Conservation (phyloP, 106 monocot genomes). For the Acorus calamus region DNA sequence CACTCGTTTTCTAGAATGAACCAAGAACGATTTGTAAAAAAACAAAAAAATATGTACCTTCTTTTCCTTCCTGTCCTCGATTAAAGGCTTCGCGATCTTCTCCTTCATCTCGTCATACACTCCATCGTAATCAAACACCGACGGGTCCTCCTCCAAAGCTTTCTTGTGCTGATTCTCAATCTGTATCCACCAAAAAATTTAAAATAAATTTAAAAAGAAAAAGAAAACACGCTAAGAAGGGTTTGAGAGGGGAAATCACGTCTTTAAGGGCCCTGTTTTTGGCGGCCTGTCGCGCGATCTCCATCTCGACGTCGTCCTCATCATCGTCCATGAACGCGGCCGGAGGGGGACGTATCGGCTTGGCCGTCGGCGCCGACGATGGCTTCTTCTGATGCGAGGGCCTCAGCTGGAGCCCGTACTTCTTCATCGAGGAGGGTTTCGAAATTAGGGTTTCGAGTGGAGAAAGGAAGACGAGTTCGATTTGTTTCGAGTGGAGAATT, state of each 20-base stretch:
- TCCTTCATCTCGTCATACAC: slow-evolving; percentile 86
- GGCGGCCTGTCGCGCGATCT: slow-evolving; percentile 40
- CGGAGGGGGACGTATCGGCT: slow-evolving; percentile 5
- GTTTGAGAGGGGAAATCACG: slow-evolving; percentile 6
- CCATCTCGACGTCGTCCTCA: slow-evolving; percentile 43
- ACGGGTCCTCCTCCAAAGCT: slow-evolving; percentile 78
- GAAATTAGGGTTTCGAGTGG: too few relatives aligned
- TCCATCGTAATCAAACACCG: slow-evolving; percentile 83
- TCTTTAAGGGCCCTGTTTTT: slow-evolving; percentile 37
- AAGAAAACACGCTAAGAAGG: too few relatives aligned
- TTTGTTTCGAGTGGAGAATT: too few relatives aligned
- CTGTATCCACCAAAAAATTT: slow-evolving; percentile 3
- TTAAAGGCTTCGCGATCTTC: slow-evolving; percentile 43
- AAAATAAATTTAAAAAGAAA: background rate
- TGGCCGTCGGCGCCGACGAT: slow-evolving; percentile 12
- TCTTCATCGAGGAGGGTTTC: slow-evolving; percentile 23
- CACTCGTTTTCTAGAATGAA: too few relatives aligned
- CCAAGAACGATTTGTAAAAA: background rate
- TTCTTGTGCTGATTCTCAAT: slow-evolving; percentile 76
- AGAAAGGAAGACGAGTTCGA: too few relatives aligned
- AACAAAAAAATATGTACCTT: slow-evolving; percentile 32
- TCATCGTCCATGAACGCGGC: slow-evolving; percentile 23
- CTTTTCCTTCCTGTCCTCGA: slow-evolving; percentile 50
- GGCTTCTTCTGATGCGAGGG: slow-evolving; percentile 19
- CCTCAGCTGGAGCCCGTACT: slow-evolving; percentile 43